Evolutionary conservation across 2,329 filamentous ascomycete genomes (phyloP).

Genomic region (Trichoderma simmonsii): DNA sequence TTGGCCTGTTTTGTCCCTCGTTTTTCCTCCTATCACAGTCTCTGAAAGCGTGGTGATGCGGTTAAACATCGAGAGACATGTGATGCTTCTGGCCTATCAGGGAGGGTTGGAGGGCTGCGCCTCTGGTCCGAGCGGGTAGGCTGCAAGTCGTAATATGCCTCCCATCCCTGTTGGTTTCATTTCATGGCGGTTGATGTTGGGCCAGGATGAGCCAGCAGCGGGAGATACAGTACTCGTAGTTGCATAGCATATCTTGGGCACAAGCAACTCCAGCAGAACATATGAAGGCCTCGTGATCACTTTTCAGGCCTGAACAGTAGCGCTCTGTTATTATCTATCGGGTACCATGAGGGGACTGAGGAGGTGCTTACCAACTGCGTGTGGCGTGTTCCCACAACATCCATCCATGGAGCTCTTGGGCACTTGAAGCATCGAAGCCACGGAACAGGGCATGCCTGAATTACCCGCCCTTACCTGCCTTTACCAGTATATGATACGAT

Average conservation of each 20-base stretch:
- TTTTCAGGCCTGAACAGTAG: neutral
- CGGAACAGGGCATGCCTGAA: neutral
- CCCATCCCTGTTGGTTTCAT: neutral
- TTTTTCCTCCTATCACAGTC: neutral
- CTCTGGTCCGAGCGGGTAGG: neutral
- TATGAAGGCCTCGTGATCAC: neutral
- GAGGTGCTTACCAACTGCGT: neutral
- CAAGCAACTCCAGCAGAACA: neutral
- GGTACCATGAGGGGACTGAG: neutral
- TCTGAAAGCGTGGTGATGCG: neutral
- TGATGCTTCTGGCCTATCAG: neutral
- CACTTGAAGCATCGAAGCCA: neutral
- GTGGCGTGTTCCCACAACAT: neutral
- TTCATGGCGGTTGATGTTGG: neutral
- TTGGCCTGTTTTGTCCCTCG: neutral
- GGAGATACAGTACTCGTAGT: neutral
- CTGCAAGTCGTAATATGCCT: neutral
- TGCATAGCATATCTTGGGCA: neutral
- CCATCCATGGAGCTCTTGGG: neutral
- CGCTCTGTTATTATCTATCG: neutral
- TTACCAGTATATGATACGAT: neutral
- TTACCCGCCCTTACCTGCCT: neutral
- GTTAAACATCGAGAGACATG: neutral
- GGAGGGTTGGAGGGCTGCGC: neutral
- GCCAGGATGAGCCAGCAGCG: neutral